A percentile compares a stretch with the other conserved stretches of the same genome.
Evolutionary conservation across 306 rosid genomes (phyloP).

Genomic region (Gastrolobium bilobum): DNA sequence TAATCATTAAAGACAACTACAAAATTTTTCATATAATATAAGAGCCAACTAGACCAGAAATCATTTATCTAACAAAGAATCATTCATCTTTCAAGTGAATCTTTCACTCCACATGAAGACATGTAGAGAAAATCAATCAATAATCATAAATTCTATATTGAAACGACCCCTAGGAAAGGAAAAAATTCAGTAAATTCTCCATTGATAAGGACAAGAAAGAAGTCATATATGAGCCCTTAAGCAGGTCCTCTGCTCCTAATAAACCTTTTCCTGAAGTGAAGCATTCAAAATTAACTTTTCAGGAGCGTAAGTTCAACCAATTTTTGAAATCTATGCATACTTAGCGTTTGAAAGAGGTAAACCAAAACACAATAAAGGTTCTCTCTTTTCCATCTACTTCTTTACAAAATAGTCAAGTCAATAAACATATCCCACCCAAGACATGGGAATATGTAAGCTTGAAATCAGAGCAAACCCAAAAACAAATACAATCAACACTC

Average conservation of each 20-base stretch:
- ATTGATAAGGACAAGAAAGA: neutral
- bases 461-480: slow-evolving; percentile 5
- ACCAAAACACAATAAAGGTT: slow-evolving; percentile 16
- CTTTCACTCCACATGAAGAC: slow-evolving; percentile 32
- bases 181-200: neutral
- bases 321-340: slow-evolving; percentile 20
- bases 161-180: neutral
- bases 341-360: slow-evolving; percentile 23
- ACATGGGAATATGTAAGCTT: neutral
- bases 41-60: slow-evolving; percentile 28
- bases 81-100: slow-evolving; percentile 14
- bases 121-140: slow-evolving; percentile 10
- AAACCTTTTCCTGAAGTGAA: slow-evolving; percentile 29
- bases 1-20: neutral
- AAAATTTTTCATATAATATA: neutral
- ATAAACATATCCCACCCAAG: neutral
- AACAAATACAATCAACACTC: neutral
- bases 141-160: neutral
- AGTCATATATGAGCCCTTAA: neutral
- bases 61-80: slow-evolving; percentile 32
- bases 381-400: neutral
- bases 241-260: slow-evolving; percentile 14
- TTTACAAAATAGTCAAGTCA: neutral
- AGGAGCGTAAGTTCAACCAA: neutral
- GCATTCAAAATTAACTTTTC: neutral